Evolutionary conservation across 352 stramenopile genomes (phyloP).

Genomic region (Pythium rishiriense): DNA sequence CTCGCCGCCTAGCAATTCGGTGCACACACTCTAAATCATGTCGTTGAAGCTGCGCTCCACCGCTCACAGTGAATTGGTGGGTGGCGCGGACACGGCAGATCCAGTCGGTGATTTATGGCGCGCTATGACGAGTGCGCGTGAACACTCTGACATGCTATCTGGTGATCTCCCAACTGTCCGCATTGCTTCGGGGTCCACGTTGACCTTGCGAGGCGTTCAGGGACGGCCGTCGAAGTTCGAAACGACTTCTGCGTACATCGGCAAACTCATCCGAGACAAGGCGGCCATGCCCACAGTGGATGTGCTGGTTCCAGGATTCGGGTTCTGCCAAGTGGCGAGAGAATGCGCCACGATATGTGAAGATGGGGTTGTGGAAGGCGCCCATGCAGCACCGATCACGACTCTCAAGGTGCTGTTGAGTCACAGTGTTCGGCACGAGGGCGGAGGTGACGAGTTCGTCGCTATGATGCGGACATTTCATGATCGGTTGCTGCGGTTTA

Average conservation of each 20-base stretch:
- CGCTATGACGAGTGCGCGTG: background rate
- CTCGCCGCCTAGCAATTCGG: background rate
- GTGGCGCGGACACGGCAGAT: background rate
- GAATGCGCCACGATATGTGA: background rate
- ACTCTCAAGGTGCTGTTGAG: background rate
- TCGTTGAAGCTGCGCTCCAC: background rate
- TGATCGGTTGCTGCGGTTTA: slow-evolving; percentile 1
- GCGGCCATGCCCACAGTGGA: background rate
- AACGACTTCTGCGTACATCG: background rate
- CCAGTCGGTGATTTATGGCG: slow-evolving; percentile 1
- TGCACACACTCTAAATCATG: background rate
- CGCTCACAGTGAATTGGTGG: background rate
- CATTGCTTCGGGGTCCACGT: background rate
- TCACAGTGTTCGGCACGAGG: background rate
- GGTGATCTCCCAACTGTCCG: background rate
- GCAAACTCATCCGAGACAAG: background rate
- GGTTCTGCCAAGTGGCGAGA: background rate
- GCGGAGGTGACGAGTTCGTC: background rate
- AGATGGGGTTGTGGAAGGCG: background rate
- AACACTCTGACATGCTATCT: background rate
- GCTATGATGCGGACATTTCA: background rate
- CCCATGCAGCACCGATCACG: background rate
- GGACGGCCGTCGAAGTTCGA: background rate
- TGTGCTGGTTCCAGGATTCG: background rate
- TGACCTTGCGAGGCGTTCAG: background rate